A percentile compares a stretch with the other conserved stretches of the same genome.
These are phyloP conservation scores for Debaryomycetaceae sp. DNA, from an alignment of 1,139 yeast genomes.

Conservation along the genomic window DNA sequence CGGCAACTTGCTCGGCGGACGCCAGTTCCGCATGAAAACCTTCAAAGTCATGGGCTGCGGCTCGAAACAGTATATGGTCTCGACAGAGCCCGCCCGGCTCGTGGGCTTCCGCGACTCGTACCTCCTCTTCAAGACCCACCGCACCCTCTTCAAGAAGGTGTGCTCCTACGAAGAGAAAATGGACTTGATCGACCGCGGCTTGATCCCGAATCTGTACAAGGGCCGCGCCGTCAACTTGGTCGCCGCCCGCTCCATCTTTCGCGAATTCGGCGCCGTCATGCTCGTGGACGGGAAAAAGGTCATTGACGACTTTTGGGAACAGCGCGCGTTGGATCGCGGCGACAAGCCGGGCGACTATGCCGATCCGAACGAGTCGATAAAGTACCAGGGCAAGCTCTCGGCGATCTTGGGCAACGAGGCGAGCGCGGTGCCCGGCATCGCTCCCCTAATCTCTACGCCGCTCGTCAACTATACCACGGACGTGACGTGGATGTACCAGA, in stretches of 20 bases:
- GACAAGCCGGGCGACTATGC: slow-evolving; percentile 74
- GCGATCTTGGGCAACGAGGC: slow-evolving; percentile 1
- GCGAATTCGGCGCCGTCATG: slow-evolving; percentile 87
- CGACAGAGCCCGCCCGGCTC: slow-evolving; percentile 92
- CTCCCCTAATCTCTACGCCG: slow-evolving; percentile 31
- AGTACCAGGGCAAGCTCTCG: slow-evolving; percentile 7
- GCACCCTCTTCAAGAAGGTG: slow-evolving; percentile 59
- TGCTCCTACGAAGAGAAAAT: slow-evolving; percentile 70
- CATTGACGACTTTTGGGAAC: slow-evolving; percentile 84
- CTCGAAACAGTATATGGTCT: slow-evolving; percentile 68
- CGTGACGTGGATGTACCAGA: slow-evolving; percentile 80
- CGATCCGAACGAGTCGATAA: slow-evolving; percentile 49
- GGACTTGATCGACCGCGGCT: slow-evolving; percentile 70
- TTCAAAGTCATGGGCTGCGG: slow-evolving; percentile 74
- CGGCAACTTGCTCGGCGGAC: slow-evolving; percentile 67
- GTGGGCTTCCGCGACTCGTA: slow-evolving; percentile 94
- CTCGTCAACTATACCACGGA: slow-evolving; percentile 42
- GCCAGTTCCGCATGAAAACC: slow-evolving; percentile 71
- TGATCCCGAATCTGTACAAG: slow-evolving; percentile 83
- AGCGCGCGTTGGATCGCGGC: slow-evolving; percentile 58
- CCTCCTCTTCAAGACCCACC: slow-evolving; percentile 78
- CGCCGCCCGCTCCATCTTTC: slow-evolving; percentile 78
- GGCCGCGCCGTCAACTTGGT: slow-evolving; percentile 85
- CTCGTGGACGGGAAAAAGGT: slow-evolving; percentile 73
- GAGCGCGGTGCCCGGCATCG: slow-evolving; percentile 8